Evolutionary conservation across 441 rosid genomes (phyloP).

Genomic region (Croton laevigatus): DNA sequence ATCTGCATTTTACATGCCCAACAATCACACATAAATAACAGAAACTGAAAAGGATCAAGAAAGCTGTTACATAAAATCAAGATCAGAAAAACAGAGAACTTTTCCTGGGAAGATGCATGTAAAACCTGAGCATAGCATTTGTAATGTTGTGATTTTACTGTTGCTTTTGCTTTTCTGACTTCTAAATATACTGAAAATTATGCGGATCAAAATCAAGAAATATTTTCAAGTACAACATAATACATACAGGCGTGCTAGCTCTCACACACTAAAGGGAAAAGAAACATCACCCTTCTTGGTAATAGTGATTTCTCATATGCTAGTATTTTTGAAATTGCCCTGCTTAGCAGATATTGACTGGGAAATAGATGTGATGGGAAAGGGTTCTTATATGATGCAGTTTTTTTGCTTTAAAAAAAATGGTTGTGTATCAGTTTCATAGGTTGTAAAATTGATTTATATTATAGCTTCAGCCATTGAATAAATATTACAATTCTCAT

Average conservation of each 20-base stretch:
- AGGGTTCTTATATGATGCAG: too few relatives aligned
- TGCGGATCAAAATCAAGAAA: slow-evolving; percentile 1
- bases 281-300: too few relatives aligned
- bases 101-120: neutral
- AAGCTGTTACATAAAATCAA: neutral
- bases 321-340: too few relatives aligned
- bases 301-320: too few relatives aligned
- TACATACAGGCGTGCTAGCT: neutral
- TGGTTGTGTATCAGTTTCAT: too few relatives aligned
- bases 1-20: slow-evolving; percentile 12
- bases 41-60: neutral
- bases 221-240: slow-evolving; percentile 3
- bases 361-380: too few relatives aligned
- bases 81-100: neutral
- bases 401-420: too few relatives aligned
- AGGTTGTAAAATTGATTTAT: too few relatives aligned
- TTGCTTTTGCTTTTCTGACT: slow-evolving; percentile 4
- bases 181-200: neutral
- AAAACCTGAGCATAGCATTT: neutral
- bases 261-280: too few relatives aligned
- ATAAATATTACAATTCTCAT: too few relatives aligned
- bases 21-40: slow-evolving; percentile 18
- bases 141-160: neutral
- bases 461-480: too few relatives aligned
- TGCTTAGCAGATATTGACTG: too few relatives aligned